Evolutionary conservation across 139 green algal genomes (phyloP).

Genomic region (Picocystis salinarum): DNA sequence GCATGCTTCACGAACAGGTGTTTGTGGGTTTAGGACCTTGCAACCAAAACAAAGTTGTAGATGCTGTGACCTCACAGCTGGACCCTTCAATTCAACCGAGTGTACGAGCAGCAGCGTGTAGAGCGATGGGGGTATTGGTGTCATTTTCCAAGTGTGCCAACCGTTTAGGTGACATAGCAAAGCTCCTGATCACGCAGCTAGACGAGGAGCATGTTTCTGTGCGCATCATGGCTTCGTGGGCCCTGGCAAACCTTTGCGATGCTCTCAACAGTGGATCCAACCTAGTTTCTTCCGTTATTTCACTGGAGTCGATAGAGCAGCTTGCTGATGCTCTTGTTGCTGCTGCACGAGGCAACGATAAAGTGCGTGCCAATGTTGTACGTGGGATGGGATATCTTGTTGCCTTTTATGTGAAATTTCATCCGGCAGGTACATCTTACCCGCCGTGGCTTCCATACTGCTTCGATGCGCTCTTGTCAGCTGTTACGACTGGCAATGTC

Average conservation of each 20-base stretch:
- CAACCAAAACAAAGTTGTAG: no score
- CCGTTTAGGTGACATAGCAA: neutral
- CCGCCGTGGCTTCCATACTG: constrained; percentile 20
- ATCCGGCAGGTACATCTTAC: constrained; percentile 1
- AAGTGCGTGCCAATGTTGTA: constrained; percentile 32
- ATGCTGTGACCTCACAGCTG: no score
- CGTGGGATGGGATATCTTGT: constrained; percentile 26
- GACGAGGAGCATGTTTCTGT: neutral
- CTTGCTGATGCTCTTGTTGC: neutral
- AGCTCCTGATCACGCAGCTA: neutral
- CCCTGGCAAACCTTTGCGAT: neutral
- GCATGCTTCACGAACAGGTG: no score
- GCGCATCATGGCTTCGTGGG: constrained; percentile 1
- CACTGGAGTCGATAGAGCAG: neutral
- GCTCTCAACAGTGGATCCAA: neutral
- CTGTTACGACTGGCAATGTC: constrained; percentile 22
- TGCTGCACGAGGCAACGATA: neutral
- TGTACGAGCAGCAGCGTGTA: neutral
- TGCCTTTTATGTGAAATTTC: no score
- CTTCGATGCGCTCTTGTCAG: no score
- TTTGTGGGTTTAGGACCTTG: no score
- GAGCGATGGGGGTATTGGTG: neutral
- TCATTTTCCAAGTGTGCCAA: neutral
- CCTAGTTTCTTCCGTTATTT: neutral
- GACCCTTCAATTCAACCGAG: no score